Conservation (phyloP, 768 basidiomycete species). For the Leccinum aurantiacum region DNA sequence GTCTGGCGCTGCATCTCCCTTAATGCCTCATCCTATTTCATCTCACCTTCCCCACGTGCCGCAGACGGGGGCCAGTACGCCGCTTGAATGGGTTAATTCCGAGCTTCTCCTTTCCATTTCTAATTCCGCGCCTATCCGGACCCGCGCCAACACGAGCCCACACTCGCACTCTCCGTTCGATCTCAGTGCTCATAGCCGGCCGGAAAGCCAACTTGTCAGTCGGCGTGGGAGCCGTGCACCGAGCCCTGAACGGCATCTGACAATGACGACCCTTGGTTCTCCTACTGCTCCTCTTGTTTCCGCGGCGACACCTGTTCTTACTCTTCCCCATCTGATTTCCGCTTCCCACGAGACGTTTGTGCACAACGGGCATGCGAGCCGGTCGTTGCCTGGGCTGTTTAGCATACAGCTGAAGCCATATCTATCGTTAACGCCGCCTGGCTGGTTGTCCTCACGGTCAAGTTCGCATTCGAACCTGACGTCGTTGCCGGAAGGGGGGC, state of each 20-base stretch:
- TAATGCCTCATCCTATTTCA: conserved; percentile 33
- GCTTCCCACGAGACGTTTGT: conserved; percentile 48
- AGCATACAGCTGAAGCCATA: conserved; percentile 65
- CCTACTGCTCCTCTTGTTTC: neutral
- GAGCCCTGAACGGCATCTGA: conserved; percentile 52
- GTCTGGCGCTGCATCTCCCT: conserved; percentile 42
- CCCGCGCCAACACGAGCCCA: conserved; percentile 16
- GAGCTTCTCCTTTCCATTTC: conserved; percentile 74
- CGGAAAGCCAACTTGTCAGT: conserved; percentile 32
- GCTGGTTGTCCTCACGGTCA: conserved; percentile 42
- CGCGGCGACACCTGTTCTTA: neutral
- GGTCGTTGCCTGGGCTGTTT: conserved; percentile 52
- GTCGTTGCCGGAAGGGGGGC: conserved; percentile 5
- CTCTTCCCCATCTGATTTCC: conserved; percentile 7
- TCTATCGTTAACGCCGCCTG: conserved; percentile 42
- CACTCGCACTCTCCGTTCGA: conserved; percentile 26
- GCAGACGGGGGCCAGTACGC: conserved; percentile 42
- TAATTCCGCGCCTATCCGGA: conserved; percentile 30
- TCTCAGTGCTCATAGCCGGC: conserved; percentile 21
- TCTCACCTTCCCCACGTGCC: conserved; percentile 42
- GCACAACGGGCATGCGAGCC: conserved; percentile 50
- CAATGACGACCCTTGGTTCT: conserved; percentile 8
- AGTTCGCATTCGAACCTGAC: conserved; percentile 35
- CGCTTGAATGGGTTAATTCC: conserved; percentile 81
- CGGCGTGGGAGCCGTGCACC: conserved; percentile 47